Evolutionary conservation across 768 basidiomycete genomes (phyloP).

Genomic region (Pleurotus cornucopiae): DNA sequence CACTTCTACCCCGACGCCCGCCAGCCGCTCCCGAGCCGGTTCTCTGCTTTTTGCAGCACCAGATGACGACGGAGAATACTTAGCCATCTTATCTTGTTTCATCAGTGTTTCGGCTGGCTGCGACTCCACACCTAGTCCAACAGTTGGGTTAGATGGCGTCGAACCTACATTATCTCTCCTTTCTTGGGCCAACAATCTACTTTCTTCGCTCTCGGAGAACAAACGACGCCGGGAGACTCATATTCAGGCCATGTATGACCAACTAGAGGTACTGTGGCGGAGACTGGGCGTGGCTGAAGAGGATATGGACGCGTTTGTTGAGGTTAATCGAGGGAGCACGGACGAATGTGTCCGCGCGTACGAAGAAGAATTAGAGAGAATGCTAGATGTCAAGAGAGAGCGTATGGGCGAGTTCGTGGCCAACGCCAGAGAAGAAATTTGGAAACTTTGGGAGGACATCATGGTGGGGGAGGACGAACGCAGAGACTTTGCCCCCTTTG

Average conservation of each 20-base stretch:
- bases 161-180: slow-evolving; percentile 77
- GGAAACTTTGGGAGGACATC: slow-evolving; percentile 77
- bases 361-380: slow-evolving; percentile 84
- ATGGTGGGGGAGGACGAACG: slow-evolving; percentile 83
- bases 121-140: slow-evolving; percentile 25
- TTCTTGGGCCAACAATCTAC: slow-evolving; percentile 60
- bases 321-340: slow-evolving; percentile 78
- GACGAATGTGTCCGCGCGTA: slow-evolving; percentile 77
- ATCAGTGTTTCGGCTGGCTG: slow-evolving; percentile 58
- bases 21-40: slow-evolving; percentile 31
- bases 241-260: slow-evolving; percentile 93
- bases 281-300: slow-evolving; percentile 75
- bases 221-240: slow-evolving; percentile 74
- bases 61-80: slow-evolving; percentile 36
- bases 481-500: slow-evolving; percentile 75
- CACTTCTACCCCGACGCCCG: slow-evolving; percentile 47
- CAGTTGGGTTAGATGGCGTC: slow-evolving; percentile 65
- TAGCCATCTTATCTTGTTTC: slow-evolving; percentile 58
- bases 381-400: slow-evolving; percentile 84
- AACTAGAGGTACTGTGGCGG: slow-evolving; percentile 87
- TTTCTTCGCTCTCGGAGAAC: slow-evolving; percentile 59
- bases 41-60: slow-evolving; percentile 23
- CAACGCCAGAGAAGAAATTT: slow-evolving; percentile 80
- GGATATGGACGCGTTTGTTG: slow-evolving; percentile 92
- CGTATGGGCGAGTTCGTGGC: slow-evolving; percentile 82